Evolutionary conservation across 805 yeast species (phyloP).

Genomic region (Phaffomyces antillensis): DNA sequence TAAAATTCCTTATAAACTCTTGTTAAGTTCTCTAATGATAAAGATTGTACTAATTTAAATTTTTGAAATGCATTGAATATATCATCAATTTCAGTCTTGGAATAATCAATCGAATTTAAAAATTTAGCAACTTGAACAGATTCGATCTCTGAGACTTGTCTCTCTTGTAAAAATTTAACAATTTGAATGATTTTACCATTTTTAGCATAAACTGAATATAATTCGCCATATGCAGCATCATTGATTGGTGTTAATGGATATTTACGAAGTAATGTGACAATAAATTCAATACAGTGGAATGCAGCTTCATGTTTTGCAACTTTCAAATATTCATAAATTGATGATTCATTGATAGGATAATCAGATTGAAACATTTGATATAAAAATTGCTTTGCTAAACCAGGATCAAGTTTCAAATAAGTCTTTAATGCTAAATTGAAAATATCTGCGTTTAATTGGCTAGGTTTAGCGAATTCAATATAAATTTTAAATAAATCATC

Average conservation of each 20-base stretch:
- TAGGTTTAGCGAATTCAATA: slow-evolving; percentile 6
- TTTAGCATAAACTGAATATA: slow-evolving; percentile 3
- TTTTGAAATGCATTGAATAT: not conserved
- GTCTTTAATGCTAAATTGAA: slow-evolving; percentile 20
- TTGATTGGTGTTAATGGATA: slow-evolving; percentile 17
- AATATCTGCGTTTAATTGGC: slow-evolving; percentile 4
- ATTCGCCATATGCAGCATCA: slow-evolving; percentile 10
- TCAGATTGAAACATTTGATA: slow-evolving; percentile 21
- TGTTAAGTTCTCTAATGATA: slow-evolving; percentile 2
- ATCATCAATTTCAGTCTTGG: not conserved
- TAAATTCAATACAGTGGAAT: slow-evolving; percentile 16
- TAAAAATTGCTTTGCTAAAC: slow-evolving; percentile 21
- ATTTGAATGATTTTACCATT: slow-evolving; percentile 4
- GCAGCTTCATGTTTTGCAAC: slow-evolving; percentile 13
- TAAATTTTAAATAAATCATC: slow-evolving; percentile 16
- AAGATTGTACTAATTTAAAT: not conserved
- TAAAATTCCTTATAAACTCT: slow-evolving; percentile 10
- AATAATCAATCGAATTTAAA: slow-evolving; percentile 5
- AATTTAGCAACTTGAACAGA: slow-evolving; percentile 8
- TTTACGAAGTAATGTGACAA: slow-evolving; percentile 15
- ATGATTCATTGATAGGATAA: slow-evolving; percentile 18
- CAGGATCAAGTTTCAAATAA: slow-evolving; percentile 16
- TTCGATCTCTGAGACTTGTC: slow-evolving; percentile 5
- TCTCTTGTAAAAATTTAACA: slow-evolving; percentile 4
- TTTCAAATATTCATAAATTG: slow-evolving; percentile 15